These are phyloP conservation scores for Podospora pseudoanserina DNA, from an alignment of 495 filamentous ascomycete genomes.

Conservation along the genomic window DNA sequence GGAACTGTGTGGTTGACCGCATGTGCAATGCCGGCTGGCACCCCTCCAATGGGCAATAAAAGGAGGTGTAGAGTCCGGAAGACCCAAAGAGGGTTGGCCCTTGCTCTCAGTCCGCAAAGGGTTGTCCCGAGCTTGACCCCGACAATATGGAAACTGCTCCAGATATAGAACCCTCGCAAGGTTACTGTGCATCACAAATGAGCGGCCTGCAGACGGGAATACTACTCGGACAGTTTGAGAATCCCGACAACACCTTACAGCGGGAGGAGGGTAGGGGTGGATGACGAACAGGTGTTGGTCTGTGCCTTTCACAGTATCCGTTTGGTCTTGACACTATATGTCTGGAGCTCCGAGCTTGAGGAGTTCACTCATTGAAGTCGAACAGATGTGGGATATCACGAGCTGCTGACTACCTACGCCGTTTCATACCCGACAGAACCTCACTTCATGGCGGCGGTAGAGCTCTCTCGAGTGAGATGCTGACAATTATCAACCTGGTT, in stretches of 20 bases:
- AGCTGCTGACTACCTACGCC: background rate
- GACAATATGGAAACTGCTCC: constrained; percentile 1
- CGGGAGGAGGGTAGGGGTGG: background rate
- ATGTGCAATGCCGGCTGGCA: background rate
- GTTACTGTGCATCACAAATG: background rate
- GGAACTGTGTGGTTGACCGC: too few relatives aligned
- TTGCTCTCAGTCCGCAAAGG: constrained; percentile 22
- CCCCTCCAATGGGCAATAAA: background rate
- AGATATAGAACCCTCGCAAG: background rate
- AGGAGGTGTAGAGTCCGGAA: constrained; percentile 22
- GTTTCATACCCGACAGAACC: background rate
- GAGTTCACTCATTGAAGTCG: background rate
- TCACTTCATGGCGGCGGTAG: background rate
- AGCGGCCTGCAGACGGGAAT: background rate
- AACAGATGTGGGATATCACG: background rate
- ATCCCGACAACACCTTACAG: background rate
- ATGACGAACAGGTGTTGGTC: too few relatives aligned
- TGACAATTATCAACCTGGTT: background rate
- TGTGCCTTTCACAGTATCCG: too few relatives aligned
- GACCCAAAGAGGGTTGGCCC: constrained; percentile 23
- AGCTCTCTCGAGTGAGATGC: background rate
- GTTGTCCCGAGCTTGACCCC: constrained; percentile 17
- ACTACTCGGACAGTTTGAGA: background rate
- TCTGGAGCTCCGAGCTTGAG: background rate
- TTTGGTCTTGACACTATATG: too few relatives aligned